These are phyloP conservation scores for Phanerochaete carnosa DNA, from an alignment of 768 basidiomycete species.

Conservation along the genomic window DNA sequence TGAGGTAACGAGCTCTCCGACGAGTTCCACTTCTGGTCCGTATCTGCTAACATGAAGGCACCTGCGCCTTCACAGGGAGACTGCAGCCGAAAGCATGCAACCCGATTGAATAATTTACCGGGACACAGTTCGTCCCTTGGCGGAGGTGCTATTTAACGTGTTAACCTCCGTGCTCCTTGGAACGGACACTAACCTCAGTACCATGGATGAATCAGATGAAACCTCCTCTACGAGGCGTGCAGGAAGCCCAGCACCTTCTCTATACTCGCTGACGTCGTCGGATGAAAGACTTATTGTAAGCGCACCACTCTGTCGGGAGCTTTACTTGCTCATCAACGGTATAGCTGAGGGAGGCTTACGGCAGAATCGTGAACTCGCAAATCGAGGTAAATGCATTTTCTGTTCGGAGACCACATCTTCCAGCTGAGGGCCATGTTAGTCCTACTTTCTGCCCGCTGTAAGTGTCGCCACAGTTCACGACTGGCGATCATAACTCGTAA, in stretches of 20 bases:
- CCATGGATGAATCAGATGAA: slow-evolving; percentile 7
- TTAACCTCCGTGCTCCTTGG: not conserved
- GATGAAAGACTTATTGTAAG: slow-evolving; percentile 26
- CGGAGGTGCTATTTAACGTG: slow-evolving; percentile 9
- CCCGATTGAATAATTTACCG: not conserved
- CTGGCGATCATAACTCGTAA: not conserved
- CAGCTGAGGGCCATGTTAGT: slow-evolving; percentile 14
- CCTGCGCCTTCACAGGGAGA: not conserved
- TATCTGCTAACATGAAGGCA: not conserved
- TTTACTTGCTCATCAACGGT: not conserved
- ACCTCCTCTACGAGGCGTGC: slow-evolving; percentile 12
- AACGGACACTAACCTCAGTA: not conserved
- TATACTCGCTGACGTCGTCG: slow-evolving; percentile 29
- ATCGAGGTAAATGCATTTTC: slow-evolving; percentile 22
- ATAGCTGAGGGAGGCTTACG: slow-evolving; percentile 26
- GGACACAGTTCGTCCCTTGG: not conserved
- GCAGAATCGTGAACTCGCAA: slow-evolving; percentile 26
- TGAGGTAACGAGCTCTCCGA: not conserved
- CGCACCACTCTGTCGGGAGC: not conserved
- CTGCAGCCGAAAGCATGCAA: slow-evolving; percentile 1
- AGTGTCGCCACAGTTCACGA: slow-evolving; percentile 1
- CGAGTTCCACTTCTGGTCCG: not conserved
- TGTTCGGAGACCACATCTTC: not conserved
- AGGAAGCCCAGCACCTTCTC: slow-evolving; percentile 26
- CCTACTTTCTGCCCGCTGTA: slow-evolving; percentile 29